Evolutionary conservation across 768 basidiomycete species (phyloP), one percentile per base, ranked within the genome.

Genomic region (Kwoniella europaea): DNA sequence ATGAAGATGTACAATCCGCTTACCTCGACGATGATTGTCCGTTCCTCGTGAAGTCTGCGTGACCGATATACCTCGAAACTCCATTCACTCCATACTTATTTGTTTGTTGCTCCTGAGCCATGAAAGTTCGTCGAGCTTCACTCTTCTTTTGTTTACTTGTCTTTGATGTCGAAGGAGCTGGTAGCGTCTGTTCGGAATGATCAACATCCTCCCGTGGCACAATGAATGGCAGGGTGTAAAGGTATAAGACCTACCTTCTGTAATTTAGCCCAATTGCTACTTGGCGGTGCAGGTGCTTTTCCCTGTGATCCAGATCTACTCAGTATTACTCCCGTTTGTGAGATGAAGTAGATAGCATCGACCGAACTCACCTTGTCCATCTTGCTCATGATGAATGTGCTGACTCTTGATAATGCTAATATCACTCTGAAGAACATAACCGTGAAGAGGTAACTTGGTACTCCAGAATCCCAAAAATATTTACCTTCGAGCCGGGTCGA

Each of bases 261-360:
- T 13, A 71, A 59, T 52, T 66, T 58, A 13, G 69, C 63, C 69
- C 69, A 71, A 54, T 71, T 71, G 53, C 69, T 66, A 24, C 69
- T 61, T 12, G 69, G 69, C 5, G 52, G 24, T 20, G 56, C 59
- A 52, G 44, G 57, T 58, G 62, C 16, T 29, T 56, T 59, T 7
- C 63, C 63, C 46, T 63, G 16, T n/a, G 7, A 16, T 4, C 16
- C 16, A 15, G 10, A 4, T 44, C 46, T 43, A 20, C 1, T 60
- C 10, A 24, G n/a, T 35, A 60, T 41, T 4, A 12, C 1, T 60
- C 13, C 15, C 35, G 15, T 1, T 13, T 60, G 6, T n/a, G 24
- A 43, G 9, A 4, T 22, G 16, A n/a, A 2, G 18, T 43, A 27
- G 22, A 44, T 15, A 10, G 24, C 4, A 10, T 10, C 24, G 10